Evolutionary conservation across 805 yeast species (phyloP), one percentile per base, ranked within the genome.

Genomic region (Ogataea dorogensis): DNA sequence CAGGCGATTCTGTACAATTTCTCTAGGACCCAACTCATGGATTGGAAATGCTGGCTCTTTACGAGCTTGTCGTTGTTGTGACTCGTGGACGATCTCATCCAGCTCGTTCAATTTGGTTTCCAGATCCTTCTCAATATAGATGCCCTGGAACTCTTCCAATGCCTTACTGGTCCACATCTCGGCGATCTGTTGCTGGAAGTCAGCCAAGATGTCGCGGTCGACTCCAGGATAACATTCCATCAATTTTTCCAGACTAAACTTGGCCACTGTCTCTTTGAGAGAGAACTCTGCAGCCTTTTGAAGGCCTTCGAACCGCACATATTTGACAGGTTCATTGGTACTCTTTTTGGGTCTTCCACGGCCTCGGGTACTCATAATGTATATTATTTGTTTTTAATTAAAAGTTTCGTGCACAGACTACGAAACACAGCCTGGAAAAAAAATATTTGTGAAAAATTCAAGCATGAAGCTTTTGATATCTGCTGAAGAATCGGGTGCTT

Each of bases 401-500:
- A 25, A 29, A 29, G 8, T 9, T n/a, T 29, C 33, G 33, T 21
- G 25, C 19, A 17, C 24, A 18, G 12, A 17, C 22, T 3, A 17
- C 19, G 15, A 28, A 18, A 33, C 38, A 34, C 38, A 34, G 38
- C 38, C 38, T 13, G 27, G 15, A 21, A 33, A 25, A 30, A 36
- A 31, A 30, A 28, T 28, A 22, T 14, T 24, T 30, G 24, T 23
- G 7, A 19, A 17, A 21, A 29, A 12, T 13, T 17, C n/a, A 7
- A 18, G 6, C 9, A 81, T 83, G 91, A 80, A 73, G 58, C 54
- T 82, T 10, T 49, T 83, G 28, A 79, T 70, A 3, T 67, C 86
- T 26, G 73, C 85, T 12, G 83, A 76, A 43, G 89, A 83, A 49
- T 71, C 75, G 2, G 88, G 89, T 1, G 67, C 75, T 5, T 47